phyloP scores from a whole-genome alignment of 768 basidiomycete species.

The Pisolithus sp. region DNA sequence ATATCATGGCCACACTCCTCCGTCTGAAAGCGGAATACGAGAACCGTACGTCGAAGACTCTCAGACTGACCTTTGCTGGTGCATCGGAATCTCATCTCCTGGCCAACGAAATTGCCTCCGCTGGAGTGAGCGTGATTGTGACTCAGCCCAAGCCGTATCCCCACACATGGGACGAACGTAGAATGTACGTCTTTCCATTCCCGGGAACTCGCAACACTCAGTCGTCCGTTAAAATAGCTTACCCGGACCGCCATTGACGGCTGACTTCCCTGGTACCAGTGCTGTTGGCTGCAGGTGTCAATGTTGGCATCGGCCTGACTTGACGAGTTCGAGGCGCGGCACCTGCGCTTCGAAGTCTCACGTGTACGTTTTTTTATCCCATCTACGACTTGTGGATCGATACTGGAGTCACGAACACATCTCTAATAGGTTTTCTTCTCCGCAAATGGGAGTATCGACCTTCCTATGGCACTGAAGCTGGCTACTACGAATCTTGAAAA shows the following conservation, averaged over 20 bases:
- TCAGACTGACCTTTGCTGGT: slow-evolving; percentile 58
- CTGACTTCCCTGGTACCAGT: slow-evolving; percentile 47
- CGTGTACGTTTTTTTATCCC: background rate
- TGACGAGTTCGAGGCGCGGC: slow-evolving; percentile 27
- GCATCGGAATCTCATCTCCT: slow-evolving; percentile 61
- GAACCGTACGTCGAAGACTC: slow-evolving; percentile 45
- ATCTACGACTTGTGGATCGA: no score
- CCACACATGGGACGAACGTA: slow-evolving; percentile 52
- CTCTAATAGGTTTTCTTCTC: slow-evolving; percentile 36
- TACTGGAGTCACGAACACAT: background rate
- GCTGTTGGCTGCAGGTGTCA: slow-evolving; percentile 55
- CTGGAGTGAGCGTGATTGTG: slow-evolving; percentile 68
- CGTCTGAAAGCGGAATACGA: slow-evolving; percentile 65
- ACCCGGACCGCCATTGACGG: slow-evolving; percentile 64
- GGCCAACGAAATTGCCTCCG: slow-evolving; percentile 60
- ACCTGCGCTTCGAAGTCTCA: slow-evolving; percentile 33
- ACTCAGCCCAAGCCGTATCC: slow-evolving; percentile 60
- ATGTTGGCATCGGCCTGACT: slow-evolving; percentile 50
- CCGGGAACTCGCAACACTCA: background rate
- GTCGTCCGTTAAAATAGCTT: slow-evolving; percentile 29
- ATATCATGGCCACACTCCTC: slow-evolving; percentile 67
- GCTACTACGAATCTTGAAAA: slow-evolving; percentile 38
- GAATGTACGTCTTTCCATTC: slow-evolving; percentile 41
- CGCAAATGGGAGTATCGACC: slow-evolving; percentile 32
- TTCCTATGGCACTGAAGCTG: slow-evolving; percentile 30